Base-by-base conservation (phyloP, 805 yeast species). In the Metschnikowia noctiluminum region DNA sequence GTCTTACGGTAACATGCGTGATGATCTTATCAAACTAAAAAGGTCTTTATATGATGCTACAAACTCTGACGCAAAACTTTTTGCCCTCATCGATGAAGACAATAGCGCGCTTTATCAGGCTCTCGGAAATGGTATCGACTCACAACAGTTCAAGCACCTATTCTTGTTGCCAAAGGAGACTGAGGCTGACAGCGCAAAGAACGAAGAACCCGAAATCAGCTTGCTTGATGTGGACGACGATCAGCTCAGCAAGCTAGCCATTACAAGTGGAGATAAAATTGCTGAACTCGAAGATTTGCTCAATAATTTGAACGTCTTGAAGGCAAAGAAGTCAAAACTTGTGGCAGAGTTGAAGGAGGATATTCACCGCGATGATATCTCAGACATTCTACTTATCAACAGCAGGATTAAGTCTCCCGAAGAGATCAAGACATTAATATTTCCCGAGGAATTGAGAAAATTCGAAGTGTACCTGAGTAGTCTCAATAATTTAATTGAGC, bases 341-440 rank as follows among this genome's bases (percentile, higher is more conserved):
- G 70, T 87, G 34, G 74, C 74, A 1, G 88, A 83, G 43, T 73
- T 92, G 59, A 89, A 89, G 60, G 76, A 72, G 7, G 78, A 79
- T 42, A 82, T 87, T 32, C 94, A 84, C 58, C 74, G 77, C 12
- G 98, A 92, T 66, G 97, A 92, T 62, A 89, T 90, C 43, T 85
- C 96, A 0, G 83, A 85, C 45, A 71, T 84, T 11, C 72, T 92
- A 31, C 78, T 92, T 8, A 70, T 84, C 54, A 85, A 87, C 61
- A 69, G 74, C 51, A 81, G 79, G 51, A 76, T 79, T 39, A 77
- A 76, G 35, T 69, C 81, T 6, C 81, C 80, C 7, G 74, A 78
- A 40, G 90, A 85, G 49, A 73, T 81, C 50, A 76, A 75, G 54
- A 70, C 76, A 9, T 66, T 69, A 31, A 73, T 73, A 14, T 90